Evolutionary conservation across 768 basidiomycete genomes (phyloP), one percentile per base, ranked within the genome.

Genomic region (Pleurotus citrinopileatus): DNA sequence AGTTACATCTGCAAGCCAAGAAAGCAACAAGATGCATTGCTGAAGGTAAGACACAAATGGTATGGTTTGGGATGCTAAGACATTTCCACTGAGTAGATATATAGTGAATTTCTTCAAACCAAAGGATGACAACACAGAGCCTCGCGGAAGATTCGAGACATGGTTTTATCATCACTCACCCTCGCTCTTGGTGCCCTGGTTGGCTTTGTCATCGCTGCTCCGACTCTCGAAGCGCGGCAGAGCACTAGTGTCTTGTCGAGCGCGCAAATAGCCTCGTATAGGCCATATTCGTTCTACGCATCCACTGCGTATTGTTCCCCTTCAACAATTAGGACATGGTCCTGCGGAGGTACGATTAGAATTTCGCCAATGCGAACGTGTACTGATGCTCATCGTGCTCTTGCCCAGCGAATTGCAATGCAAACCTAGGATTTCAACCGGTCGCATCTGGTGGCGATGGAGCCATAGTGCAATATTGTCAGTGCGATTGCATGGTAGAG

Each of bases 361-460:
- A n/a, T 22, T 19, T 8, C 19, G 2, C 19, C 15, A 17, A 34
- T 17, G 32, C 34, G 22, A 23, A 40, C 27, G 13, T 23, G 5
- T 7, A 22, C 23, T 9, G 23, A 22, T 26, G 34, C 27, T 37
- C 3, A 20, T 22, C 34, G 12, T 27, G 5, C 37, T n/a, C 4
- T 10, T 29, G 6, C 8, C n/a, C 17, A 80, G 80, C 63, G 0
- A 75, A 74, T 45, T 83, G 80, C 56, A 57, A 67, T 13, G 74
- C 75, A 5, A 81, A 78, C 53, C 65, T 79, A 1, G 65, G 59
- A 4, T 83, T 83, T 63, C 58, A 70, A 8, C 78, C 80, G 8
- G 63, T 75, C 9, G 78, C 75, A 8, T 74, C 79, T 7, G 80
- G 82, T 0, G 80, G 80, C 7, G 72, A 81, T 55, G 80, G 77